Evolutionary conservation across 306 rosid species (phyloP), one percentile per base, ranked within the genome.

Genomic region (Prunus kanzakura): DNA sequence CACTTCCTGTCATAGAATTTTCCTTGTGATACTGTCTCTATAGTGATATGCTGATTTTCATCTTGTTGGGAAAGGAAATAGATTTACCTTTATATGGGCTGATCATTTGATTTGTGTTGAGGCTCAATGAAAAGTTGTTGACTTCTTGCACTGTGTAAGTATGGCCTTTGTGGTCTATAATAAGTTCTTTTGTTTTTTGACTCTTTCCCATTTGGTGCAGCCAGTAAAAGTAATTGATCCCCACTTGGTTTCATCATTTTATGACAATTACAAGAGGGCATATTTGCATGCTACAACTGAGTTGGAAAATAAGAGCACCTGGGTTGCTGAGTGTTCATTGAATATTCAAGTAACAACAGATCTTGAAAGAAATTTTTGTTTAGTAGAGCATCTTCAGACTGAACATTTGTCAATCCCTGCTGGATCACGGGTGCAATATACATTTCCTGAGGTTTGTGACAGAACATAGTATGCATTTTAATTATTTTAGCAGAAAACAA

Each of bases 221-320:
- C 98, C 98, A 16, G 94, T 94, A 67, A 94, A 90, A 81, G 72
- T 94, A 78, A 80, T 91, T 78, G 96, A 94, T 81, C 98, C 97
- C 58, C 98, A 94, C 93, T 86, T 94, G 88, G 96, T 90, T 77
- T 87, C 98, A 13, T 75, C 98, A 4, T 90, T 94, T 83, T 91
- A 73, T 71, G 98, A 94, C 76, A 71, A 90, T 68, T 91, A 90
- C 78, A 80, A 87, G 84, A 89, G 91, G 81, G 92, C 87, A 18
- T 94, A 90, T 84, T 86, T 94, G 76, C 96, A 91, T 83, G 71
- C 88, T 49, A 85, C 97, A 11, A 71, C 82, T 61, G 98, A 94
- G 84, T 79, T 94, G 86, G 89, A 89, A 87, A 94, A 94, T 83
- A 85, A 73, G 87, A 90, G 96, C 80, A 65, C 85, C 49, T 76